Base-by-base conservation (phyloP, 371 early-diverging fungal genomes). In the Rhizomucor miehei region DNA sequence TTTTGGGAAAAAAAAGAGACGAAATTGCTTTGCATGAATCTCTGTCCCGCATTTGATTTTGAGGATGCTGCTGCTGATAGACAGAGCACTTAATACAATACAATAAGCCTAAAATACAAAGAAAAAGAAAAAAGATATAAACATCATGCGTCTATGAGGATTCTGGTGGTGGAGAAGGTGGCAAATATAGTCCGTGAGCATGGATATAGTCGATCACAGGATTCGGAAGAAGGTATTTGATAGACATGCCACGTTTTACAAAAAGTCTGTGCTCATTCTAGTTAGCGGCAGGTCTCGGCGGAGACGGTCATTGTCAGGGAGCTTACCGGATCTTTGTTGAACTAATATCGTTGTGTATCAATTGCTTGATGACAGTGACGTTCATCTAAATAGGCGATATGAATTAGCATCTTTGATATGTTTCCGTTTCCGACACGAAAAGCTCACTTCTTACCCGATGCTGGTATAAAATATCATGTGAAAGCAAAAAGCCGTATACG, bases 281-380 rank as follows among this genome's bases (percentile, higher is more conserved):
- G 8, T 35, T 45, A 11, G 12, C 2, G 34, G 5, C 16, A 14
- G n/a, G n/a, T n/a, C n/a, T n/a, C n/a, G n/a, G n/a, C n/a, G n/a
- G n/a, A n/a, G n/a, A n/a, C n/a, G n/a, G n/a, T n/a, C n/a, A n/a
- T n/a, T n/a, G n/a, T n/a, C n/a, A n/a, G n/a, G n/a, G n/a, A n/a
- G n/a, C 65, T 59, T 82, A 84, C 88, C 90, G 73, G 35, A 97
- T 89, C 70, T 96, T 96, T 20, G 97, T 95, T 8, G 95, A 95
- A 53, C 89, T 90, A 45, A 97, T 96, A 63, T 98, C 98, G 58
- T 97, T 97, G 66, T 95, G 88, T 45, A 98, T 95, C 60, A 93
- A 77, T 62, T 98, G 97, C 67, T 95, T 94, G 50, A 96, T 90
- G 36, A 95, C 91, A 46, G 82, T 87, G 6, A 98, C 90, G 61